Evolutionary conservation across 2,329 filamentous ascomycete species (phyloP), one percentile per base, ranked within the genome.

Genomic region (Beauveria medogensis): DNA sequence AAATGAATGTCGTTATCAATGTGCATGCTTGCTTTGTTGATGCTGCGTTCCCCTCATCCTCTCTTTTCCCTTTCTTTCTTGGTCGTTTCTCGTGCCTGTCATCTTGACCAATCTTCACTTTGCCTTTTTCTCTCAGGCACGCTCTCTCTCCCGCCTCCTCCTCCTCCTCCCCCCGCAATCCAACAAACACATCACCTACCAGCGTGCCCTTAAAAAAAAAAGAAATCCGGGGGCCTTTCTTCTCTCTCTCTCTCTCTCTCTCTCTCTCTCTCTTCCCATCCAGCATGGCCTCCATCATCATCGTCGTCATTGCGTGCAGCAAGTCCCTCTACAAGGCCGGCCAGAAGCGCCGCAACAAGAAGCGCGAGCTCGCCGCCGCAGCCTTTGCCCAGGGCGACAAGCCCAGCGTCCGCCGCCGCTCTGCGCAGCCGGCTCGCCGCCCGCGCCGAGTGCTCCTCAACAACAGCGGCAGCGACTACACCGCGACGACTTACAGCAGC

Each of bases 271-370:
- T 14, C 10, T 40, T 12, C 20, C 12, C n/a, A 30, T 10, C 41
- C 48, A 34, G 30, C 18, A 62, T 62, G 60, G 60, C 60, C 5
- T 62, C 60, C 34, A n/a, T 62, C 20, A 47, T 62, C 51, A 62
- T 62, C 34, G 43, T 56, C 41, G 55, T 50, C 26, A 56, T 59
- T 24, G 55, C 55, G 2, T 62, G 60, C 51, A 56, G 55, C 55
- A 53, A 58, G 20, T 54, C 47, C 14, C 55, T 62, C 26, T 62
- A 62, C 60, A 59, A 59, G 46, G 48, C 60, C 22, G 10, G 48
- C 60, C 43, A 55, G 44, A 55, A 62, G 30, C 55, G 43, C 18
- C 55, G 55, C 55, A 34, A 48, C 26, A 58, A 62, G 55, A 62
- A 62, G 60, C 55, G 55, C 26, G 60, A 55, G 14, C 28, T 58